Evolutionary conservation across 768 basidiomycete species (phyloP).

Genomic region (Podaxis carcinomalis): DNA sequence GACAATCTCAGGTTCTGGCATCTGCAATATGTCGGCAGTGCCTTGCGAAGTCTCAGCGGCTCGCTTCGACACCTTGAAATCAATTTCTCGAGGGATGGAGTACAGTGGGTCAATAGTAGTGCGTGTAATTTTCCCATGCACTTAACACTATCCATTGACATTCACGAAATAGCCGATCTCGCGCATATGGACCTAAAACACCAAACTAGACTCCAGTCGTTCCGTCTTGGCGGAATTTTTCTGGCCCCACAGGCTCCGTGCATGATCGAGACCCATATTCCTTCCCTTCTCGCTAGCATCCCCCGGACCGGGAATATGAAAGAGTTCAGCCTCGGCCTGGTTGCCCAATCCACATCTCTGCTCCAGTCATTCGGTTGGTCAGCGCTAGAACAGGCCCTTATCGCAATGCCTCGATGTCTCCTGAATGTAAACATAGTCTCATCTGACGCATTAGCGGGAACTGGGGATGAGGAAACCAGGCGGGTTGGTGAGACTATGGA

Average conservation of each 20-base stretch:
- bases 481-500: neutral
- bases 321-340: neutral
- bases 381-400: neutral
- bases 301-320: neutral
- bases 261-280: neutral
- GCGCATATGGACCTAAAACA: neutral
- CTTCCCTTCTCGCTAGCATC: neutral
- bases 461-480: neutral
- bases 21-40: neutral
- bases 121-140: neutral
- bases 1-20: conserved; percentile 9
- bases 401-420: neutral
- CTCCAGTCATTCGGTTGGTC: neutral
- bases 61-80: neutral
- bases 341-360: neutral
- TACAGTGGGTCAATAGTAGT: neutral
- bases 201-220: neutral
- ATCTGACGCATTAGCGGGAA: neutral
- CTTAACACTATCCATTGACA: neutral
- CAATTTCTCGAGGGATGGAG: neutral
- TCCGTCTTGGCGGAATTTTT: neutral
- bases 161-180: neutral
- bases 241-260: neutral
- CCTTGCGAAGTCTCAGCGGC: neutral
- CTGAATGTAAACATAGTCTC: neutral